Evolutionary conservation across 768 basidiomycete genomes (phyloP), one percentile per base, ranked within the genome.

Genomic region (Leccinum uliginosum): DNA sequence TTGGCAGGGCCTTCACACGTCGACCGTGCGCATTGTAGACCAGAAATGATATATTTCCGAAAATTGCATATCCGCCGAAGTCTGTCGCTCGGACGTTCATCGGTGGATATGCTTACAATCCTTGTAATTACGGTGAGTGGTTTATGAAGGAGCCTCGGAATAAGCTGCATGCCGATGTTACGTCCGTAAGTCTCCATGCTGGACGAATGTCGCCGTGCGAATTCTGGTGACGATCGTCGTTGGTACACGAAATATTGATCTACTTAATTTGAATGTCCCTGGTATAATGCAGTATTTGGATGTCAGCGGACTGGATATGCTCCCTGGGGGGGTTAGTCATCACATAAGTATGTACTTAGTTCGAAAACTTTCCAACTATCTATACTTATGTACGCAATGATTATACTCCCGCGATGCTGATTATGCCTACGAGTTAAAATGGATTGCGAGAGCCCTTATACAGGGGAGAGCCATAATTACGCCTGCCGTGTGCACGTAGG

Each of bases 101-200:
- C 10, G 23, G 44, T 14, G 21, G 19, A 19, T 21, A 21, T 21
- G 14, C 23, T 45, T 24, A 14, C 4, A 14, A 23, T 45, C 23
- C 44, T 24, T 8, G 44, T 24, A 23, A 23, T 7, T 14, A 24
- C 6, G 21, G 14, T 45, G 23, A 14, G 14, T 15, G 14, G 7
- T 24, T 24, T 14, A 24, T 15, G 44, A 24, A 45, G 23, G 9
- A 6, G 23, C 14, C 8, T 24, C 3, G 21, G 23, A 24, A 45
- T 15, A 23, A 24, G 23, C 15, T 24, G 23, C 7, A 24, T 45
- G 23, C 14, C 6, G 12, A 78, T 48, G 80, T 85, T 56, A 83
- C 93, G 21, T 7, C 14, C 7, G n/a, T 15, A 23, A 45, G 74
- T 80, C 21, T 77, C 79, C 63, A 91, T 91, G 70, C 93, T 38